Base-by-base conservation (phyloP, 257 asterid genomes). In the Thymus quinquecostatus region DNA sequence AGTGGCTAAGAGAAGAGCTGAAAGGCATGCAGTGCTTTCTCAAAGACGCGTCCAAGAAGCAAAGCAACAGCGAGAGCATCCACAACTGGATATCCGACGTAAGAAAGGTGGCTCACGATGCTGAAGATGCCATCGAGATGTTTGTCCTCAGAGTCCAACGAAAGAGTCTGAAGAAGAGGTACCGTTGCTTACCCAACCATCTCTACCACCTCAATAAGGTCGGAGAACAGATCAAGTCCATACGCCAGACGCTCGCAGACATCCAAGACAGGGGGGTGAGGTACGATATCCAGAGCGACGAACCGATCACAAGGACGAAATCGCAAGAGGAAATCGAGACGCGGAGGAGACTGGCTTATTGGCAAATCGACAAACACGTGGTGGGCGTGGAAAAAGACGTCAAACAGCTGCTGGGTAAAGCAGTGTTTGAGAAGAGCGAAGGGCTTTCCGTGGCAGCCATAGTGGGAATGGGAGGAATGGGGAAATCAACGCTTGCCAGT, bases 401-500 rank as follows among this genome's bases (percentile, higher is more conserved):
- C 64, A 6, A 11, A 0, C 2, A 43, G 32, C 29, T 78, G 0
- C 41, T 78, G 2, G 4, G 33, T 0, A 55, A 45, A 13, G 53
- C 60, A 3, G 13, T 78, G 1, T 13, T 78, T 43, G 47, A 38
- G 10, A 71, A 60, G 53, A 36, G 33, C 10, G 8, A 66, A 14
- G 58, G n/a, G 33, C 68, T 67, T 33, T 44, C 51, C 6, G 4
- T 65, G 3, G 61, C 71, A 5, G 30, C 67, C 12, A 51, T 78
- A 3, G 68, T 48, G 2, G 79, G 76, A 6, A 68, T 78, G 77
- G 73, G 73, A 0, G 78, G 78, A 0, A 66, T 57, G 1, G 73
- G 78, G 33, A 74, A 74, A 36, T 56, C 73, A 3, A 78, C 79
- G 2, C 72, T 78, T 2, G 82, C 82, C 2, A 73, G 62, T 7